Evolutionary conservation across 1,139 yeast species (phyloP), one percentile per base, ranked within the genome.

Genomic region (Kurtzmaniella quercitrusa): DNA sequence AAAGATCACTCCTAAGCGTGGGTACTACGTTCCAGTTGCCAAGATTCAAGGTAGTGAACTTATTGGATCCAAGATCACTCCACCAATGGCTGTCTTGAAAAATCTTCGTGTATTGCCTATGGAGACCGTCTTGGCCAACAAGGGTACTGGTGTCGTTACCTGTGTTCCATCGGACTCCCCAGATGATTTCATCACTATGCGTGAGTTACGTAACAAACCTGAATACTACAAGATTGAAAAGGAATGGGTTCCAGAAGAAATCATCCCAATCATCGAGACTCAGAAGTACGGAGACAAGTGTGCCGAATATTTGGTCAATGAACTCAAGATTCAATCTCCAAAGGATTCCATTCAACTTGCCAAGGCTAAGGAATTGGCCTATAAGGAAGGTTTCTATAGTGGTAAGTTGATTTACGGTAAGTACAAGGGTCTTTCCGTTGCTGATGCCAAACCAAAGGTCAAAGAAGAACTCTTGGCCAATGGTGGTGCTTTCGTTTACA

Each of bases 111-210:
- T 94, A 47, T 77, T 93, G 56, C 99, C 99, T 53, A 93, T 93
- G 99, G 98, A 93, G 68, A 89, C 97, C 33, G 93, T 94, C 47
- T 75, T 93, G 64, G 95, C 96, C 37, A 76, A 82, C 47, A 93
- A 94, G 73, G 98, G 98, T 77, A 94, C 98, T 42, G 98, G 98
- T 73, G 98, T 93, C 38, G 98, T 94, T 47, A 93, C 98, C 12
- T 94, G 97, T 73, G 98, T 91, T 51, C 98, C 98, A 51, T 85
- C 96, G 14, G 97, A 91, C 67, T 91, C 98, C 46, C 98, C 99
- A 48, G 99, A 94, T 70, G 98, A 93, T 73, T 93, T 61, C 61
- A 81, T 91, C 66, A 94, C 97, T 48, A 78, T 85, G 41, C 75
- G 76, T 57, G 98, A 93, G 56, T 79, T 93, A 57, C 75, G 77